Evolutionary conservation across 2,329 filamentous ascomycete genomes (phyloP).

Genomic region (Fusarium sp.): DNA sequence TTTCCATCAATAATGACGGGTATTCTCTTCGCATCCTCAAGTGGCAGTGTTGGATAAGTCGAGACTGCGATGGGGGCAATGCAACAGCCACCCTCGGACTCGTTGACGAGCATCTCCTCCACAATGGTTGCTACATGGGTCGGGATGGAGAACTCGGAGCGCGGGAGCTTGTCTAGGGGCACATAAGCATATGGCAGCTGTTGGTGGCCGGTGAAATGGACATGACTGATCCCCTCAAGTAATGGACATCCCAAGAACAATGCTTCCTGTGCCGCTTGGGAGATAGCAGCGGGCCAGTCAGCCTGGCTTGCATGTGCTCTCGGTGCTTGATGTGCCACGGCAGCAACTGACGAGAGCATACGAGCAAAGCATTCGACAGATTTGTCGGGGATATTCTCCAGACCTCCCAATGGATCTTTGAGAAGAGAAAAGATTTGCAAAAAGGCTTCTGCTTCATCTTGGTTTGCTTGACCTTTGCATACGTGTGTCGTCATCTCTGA

Average conservation of each 20-base stretch:
- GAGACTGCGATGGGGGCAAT: neutral
- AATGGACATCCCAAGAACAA: neutral
- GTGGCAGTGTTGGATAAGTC: neutral
- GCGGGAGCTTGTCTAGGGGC: neutral
- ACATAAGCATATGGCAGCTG: neutral
- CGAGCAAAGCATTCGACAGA: neutral
- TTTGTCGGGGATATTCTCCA: neutral
- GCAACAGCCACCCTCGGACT: neutral
- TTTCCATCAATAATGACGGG: neutral
- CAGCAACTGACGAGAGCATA: neutral
- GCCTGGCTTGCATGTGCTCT: neutral
- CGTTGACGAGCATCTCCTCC: neutral
- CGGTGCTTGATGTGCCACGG: neutral
- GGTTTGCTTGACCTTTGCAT: neutral
- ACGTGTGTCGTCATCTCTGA: neutral
- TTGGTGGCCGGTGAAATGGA: neutral
- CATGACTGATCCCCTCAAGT: neutral
- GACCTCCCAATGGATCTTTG: neutral
- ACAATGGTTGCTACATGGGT: neutral
- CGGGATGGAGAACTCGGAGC: neutral
- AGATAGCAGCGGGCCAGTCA: neutral
- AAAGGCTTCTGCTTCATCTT: neutral
- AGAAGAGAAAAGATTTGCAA: neutral
- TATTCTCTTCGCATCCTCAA: neutral
- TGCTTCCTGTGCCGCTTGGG: constrained; percentile 1